Evolutionary conservation across 176 grass and related monocot genomes (phyloP), one percentile per base, ranked within the genome.

Genomic region (Rhynchospora pubera): DNA sequence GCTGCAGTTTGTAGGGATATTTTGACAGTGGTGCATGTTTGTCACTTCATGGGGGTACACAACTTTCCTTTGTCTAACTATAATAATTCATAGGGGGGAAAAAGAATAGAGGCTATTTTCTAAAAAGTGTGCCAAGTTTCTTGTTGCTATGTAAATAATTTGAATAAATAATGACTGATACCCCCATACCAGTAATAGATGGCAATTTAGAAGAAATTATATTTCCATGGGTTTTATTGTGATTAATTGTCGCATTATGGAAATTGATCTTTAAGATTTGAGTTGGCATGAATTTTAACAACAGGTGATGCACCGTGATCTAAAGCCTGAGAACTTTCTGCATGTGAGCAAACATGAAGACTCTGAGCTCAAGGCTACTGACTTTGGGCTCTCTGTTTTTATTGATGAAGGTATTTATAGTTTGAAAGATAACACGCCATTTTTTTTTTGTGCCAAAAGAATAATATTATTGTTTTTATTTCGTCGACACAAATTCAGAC

Each of bases 261-360:
- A 47, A 52, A 52, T 51, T 75, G 46, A 69, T 14, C 6, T 16
- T 69, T 7, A 69, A 74, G n/a, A 45, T 52, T 75, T 28, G 11
- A 15, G 11, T 52, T 5, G 70, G 70, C 70, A 26, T 75, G 8
- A 48, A n/a, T 19, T 72, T 19, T 47, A 1, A 15, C 43, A 66
- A 82, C 22, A 82, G 79, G 79, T 82, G 71, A 84, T 97, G 82
- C 94, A 97, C 78, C 85, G 94, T 2, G 89, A 97, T 88, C 85
- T 97, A 64, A 97, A 97, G 86, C 94, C 94, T 0, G 91, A 97
- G 89, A 97, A 97, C 87, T 97, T 97, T 82, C 61, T 97, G 48
- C 89, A 84, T 39, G 84, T 88, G 26, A 93, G 58, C 87, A 56
- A 85, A 34, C 87, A 77, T 24, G 89, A 88, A 5, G 87, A 88